Base-by-base conservation (phyloP, 1,139 yeast species). In the Waltiozyma sp. region DNA sequence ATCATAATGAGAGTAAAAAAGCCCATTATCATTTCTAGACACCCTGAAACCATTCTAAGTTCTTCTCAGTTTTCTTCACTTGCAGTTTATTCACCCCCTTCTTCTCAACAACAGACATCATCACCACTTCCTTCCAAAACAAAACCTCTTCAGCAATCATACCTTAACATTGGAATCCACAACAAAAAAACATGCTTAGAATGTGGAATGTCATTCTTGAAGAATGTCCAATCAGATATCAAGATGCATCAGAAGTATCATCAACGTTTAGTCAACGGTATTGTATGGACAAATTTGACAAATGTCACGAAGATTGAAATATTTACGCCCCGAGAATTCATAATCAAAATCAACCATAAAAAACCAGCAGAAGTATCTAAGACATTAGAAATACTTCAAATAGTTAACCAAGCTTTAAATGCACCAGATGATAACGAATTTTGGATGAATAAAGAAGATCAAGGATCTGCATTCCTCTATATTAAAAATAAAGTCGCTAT, bases 201-300 rank as follows among this genome's bases (percentile, higher is more conserved):
- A 28, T 81, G 89, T 60, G 75, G 75, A 7, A 79, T 80, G 86
- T 65, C 82, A 3, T 80, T 72, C 53, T 57, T 67, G 42, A 61
- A 68, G 5, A 65, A 68, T 45, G 53, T 76, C 13, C 57, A 64
- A 14, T 55, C 63, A 19, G 88, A 80, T 48, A 56, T 56, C 23
- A 61, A 62, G 31, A 45, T 70, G 13, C 91, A 81, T 51, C 53
- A 60, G 1, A 66, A 62, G 50, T 75, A 68, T 58, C 88, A 71
- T 52, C 56, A 55, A 38, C 61, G 60, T 45, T 77, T 65, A 48
- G 54, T 64, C 42, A 66, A 61, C 49, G 88, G 89, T 2, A 33
- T 33, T 18, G 14, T 14, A 7, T 13, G 15, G 11, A 7, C 36
- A 9, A 33, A 6, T 10, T 4, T 18, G 4, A 9, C 36, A 16